Conservation (phyloP, 192 early-diverging fungal genomes). For the Umbelopsis ramanniana region DNA sequence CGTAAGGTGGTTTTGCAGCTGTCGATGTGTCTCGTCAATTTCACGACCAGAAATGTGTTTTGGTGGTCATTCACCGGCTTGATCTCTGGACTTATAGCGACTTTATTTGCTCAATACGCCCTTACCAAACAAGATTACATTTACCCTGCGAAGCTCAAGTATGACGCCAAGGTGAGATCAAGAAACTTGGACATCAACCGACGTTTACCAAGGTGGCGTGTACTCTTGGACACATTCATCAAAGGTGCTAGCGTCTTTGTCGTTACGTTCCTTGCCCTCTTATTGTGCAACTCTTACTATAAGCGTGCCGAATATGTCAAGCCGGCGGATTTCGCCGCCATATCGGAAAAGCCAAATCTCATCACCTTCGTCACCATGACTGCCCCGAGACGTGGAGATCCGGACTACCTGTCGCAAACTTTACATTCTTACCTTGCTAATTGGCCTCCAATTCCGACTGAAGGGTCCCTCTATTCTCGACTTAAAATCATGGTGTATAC, state of each 20-base stretch:
- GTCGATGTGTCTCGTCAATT: conserved; percentile 54
- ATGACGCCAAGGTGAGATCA: not conserved
- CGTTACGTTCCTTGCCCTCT: conserved; percentile 33
- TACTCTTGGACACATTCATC: conserved; percentile 32
- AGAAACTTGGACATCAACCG: conserved; percentile 27
- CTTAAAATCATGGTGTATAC: conserved; percentile 57
- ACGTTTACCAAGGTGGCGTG: conserved; percentile 37
- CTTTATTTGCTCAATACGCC: conserved; percentile 35
- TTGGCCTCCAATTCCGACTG: conserved; percentile 41
- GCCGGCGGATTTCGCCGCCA: conserved; percentile 15
- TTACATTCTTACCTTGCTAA: conserved; percentile 51
- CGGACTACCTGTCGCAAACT: conserved; percentile 49
- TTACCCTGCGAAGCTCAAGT: not conserved
- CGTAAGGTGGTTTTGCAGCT: conserved; percentile 49
- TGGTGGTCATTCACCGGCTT: conserved; percentile 61
- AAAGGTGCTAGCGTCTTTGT: conserved; percentile 25
- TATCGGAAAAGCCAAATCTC: conserved; percentile 45
- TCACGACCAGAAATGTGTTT: conserved; percentile 49
- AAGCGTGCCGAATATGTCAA: conserved; percentile 30
- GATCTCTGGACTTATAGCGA: conserved; percentile 47
- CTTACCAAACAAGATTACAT: conserved; percentile 10
- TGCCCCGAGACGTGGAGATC: conserved; percentile 49
- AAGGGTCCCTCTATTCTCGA: conserved; percentile 49
- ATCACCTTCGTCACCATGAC: conserved; percentile 57
- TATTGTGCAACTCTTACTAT: conserved; percentile 43